These are phyloP conservation scores for Bruguiera parviflora DNA, from an alignment of 345 rosid genomes.

Conservation along the genomic window DNA sequence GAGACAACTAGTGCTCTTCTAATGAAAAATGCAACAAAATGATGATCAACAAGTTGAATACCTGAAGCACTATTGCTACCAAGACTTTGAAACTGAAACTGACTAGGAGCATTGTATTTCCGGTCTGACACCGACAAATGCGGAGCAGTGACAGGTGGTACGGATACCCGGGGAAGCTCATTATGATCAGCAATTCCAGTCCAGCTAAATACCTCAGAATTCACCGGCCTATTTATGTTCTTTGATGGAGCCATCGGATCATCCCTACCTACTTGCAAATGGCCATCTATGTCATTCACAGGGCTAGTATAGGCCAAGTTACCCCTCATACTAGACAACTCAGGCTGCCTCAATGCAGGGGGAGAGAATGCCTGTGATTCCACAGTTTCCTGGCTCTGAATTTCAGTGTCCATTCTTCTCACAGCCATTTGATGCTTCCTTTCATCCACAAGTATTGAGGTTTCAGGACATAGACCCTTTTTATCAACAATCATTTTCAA, in stretches of 20 bases:
- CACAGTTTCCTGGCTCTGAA: slow-evolving; percentile 44
- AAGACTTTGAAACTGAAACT: slow-evolving; percentile 37
- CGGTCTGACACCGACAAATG: slow-evolving; percentile 30
- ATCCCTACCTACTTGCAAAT: slow-evolving; percentile 34
- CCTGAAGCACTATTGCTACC: slow-evolving; percentile 29
- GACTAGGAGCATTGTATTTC: slow-evolving; percentile 31
- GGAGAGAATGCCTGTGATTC: slow-evolving; percentile 33
- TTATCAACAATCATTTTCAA: slow-evolving; percentile 42
- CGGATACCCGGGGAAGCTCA: slow-evolving; percentile 36
- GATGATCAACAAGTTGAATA: slow-evolving; percentile 16
- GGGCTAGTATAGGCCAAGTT: slow-evolving; percentile 24
- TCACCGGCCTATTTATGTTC: slow-evolving; percentile 40
- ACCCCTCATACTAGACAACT: slow-evolving; percentile 33
- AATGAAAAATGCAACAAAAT: slow-evolving; percentile 12
- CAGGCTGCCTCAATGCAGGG: slow-evolving; percentile 35
- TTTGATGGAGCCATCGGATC: slow-evolving; percentile 35
- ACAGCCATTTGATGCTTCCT: slow-evolving; percentile 39
- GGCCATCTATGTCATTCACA: slow-evolving; percentile 33
- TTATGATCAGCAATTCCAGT: slow-evolving; percentile 39
- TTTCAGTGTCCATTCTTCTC: slow-evolving; percentile 43
- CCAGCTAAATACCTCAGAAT: slow-evolving; percentile 44
- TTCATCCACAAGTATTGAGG: slow-evolving; percentile 40
- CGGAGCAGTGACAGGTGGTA: slow-evolving; percentile 30
- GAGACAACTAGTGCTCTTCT: slow-evolving; percentile 24
- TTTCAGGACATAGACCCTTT: slow-evolving; percentile 32